phyloP scores from a whole-genome alignment of 116 monocot species.

The Phalaenopsis hybrid region DNA sequence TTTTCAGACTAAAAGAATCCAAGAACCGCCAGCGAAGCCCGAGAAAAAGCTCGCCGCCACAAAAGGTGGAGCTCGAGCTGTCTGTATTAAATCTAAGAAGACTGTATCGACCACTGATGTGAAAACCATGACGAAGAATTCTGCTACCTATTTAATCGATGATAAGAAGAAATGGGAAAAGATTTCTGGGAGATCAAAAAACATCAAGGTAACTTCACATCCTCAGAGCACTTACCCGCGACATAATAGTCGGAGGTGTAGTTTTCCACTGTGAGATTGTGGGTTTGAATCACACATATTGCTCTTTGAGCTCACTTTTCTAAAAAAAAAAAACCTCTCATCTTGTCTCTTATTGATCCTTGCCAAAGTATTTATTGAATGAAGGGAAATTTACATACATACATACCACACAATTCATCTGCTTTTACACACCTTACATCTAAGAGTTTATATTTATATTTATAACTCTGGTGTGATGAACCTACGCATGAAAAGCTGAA shows the following conservation, averaged over 20 bases:
- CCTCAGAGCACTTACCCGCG: not conserved
- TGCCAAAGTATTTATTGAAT: too few species aligned
- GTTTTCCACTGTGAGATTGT: too few species aligned
- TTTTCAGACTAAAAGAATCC: not conserved
- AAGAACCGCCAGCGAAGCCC: not conserved
- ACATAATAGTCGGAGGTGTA: too few species aligned
- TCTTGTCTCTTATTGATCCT: not conserved
- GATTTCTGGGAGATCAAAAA: conserved; percentile 7
- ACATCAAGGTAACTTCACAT: conserved; percentile 2
- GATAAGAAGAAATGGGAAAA: conserved; percentile 7
- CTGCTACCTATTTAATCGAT: not conserved
- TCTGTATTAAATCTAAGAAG: conserved; percentile 5
- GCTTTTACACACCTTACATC: too few species aligned
- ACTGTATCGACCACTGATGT: not conserved
- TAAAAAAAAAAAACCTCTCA: not conserved
- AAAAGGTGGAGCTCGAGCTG: not conserved
- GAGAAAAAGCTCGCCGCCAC: not conserved
- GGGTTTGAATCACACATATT: too few species aligned
- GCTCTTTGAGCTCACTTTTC: too few species aligned
- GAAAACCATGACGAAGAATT: not conserved
- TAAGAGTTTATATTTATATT: too few species aligned
- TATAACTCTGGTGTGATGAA: too few species aligned
- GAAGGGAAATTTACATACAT: too few species aligned
- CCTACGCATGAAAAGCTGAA: too few species aligned
- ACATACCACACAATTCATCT: too few species aligned